Percentiles rank a stretch among this genome's conserved stretches.
Evolutionary conservation across 1,284 basidiomycete species (phyloP).

Genomic region (Cutaneotrichosporon cutaneum): DNA sequence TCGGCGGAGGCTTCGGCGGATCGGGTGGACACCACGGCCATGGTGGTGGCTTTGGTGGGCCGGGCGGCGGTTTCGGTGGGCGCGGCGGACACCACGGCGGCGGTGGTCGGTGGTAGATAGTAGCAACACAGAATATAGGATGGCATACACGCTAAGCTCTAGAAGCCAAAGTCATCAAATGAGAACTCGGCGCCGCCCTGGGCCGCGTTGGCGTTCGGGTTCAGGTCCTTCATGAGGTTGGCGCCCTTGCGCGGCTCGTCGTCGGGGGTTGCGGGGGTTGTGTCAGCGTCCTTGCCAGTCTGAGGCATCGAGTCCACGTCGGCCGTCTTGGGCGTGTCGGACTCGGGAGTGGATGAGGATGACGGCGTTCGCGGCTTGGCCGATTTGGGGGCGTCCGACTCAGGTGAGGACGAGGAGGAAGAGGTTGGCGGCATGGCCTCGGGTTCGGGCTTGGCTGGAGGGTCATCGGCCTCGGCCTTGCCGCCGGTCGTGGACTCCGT

Average conservation of each 20-base stretch:
- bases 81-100: not conserved
- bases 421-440: not conserved
- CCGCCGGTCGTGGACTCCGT: not conserved
- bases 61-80: conserved; percentile 6
- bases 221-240: conserved; percentile 16
- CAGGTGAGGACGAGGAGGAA: not conserved
- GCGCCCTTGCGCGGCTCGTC: conserved; percentile 4
- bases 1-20: conserved; percentile 8
- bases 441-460: not conserved
- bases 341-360: not conserved
- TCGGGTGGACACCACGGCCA: not conserved
- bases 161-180: conserved; percentile 15
- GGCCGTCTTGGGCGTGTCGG: not conserved
- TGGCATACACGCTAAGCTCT: not conserved
- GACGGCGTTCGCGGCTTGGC: too few relatives aligned
- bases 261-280: not conserved
- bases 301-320: not conserved
- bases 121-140: not conserved
- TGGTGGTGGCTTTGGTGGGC: not conserved
- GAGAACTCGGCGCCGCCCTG: conserved; percentile 12
- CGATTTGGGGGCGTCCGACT: not conserved
- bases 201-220: not conserved
- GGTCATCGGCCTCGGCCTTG: not conserved
- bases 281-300: not conserved
- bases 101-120: conserved; percentile 7